A percentile compares a stretch with the other conserved stretches of the same genome.
Evolutionary conservation across 2,329 filamentous ascomycete species (phyloP).

Genomic region (Pseudogymnoascus sp.): DNA sequence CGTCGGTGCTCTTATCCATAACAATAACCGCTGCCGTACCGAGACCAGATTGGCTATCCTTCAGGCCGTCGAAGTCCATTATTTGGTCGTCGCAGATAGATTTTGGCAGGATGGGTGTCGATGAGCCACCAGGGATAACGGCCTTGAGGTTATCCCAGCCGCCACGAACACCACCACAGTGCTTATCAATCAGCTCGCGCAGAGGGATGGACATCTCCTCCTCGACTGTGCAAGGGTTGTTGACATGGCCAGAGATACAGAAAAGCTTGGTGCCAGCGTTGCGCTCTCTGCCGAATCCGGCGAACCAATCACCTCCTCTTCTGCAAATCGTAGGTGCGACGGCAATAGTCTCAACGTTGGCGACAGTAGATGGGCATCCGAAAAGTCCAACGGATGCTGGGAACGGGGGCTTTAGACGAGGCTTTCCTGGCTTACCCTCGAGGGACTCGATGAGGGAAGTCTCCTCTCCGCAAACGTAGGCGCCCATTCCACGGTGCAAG

Average conservation of each 20-base stretch:
- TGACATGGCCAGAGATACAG: conserved; percentile 97
- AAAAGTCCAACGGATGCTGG: conserved; percentile 95
- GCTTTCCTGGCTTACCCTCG: conserved; percentile 97
- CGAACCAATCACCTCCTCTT: conserved; percentile 88
- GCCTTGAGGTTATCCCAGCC: conserved; percentile 98
- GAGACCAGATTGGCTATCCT: conserved; percentile 94
- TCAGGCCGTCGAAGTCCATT: conserved; percentile 98
- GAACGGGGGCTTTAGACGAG: conserved; percentile 96
- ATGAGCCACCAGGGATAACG: conserved; percentile 92
- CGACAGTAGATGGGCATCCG: conserved; percentile 93
- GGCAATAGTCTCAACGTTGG: conserved; percentile 95
- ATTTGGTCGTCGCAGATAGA: conserved; percentile 84
- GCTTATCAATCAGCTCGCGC: conserved; percentile 91
- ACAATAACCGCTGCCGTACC: conserved; percentile 97
- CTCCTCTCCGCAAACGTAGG: conserved; percentile 97
- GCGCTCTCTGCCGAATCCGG: conserved; percentile 84
- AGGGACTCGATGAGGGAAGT: conserved; percentile 96
- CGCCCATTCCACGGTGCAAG: conserved; percentile 91
- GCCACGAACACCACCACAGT: conserved; percentile 92
- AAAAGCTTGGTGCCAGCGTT: conserved; percentile 97
- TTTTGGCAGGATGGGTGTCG: conserved; percentile 91
- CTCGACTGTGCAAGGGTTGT: conserved; percentile 95
- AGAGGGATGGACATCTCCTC: conserved; percentile 99
- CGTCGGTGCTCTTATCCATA: conserved; percentile 96
- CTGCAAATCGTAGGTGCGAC: conserved; percentile 94